Conservation (phyloP, 2,329 filamentous ascomycete genomes). For the Sordariomycetes sp. region DNA sequence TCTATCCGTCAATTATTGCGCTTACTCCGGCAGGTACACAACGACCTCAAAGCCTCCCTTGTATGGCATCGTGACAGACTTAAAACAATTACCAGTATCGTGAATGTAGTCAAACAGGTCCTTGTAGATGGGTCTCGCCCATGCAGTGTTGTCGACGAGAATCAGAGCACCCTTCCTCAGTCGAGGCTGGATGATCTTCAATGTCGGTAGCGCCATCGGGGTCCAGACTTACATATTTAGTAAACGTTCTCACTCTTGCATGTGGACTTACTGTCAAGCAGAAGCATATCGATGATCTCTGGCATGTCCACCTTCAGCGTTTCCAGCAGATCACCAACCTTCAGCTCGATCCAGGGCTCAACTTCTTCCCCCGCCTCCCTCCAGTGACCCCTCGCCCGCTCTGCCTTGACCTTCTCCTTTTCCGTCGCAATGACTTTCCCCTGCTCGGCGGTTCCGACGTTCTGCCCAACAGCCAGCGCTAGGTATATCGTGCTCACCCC, state of each 20-base stretch:
- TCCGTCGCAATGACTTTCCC: constrained; percentile 48
- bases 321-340: constrained; percentile 47
- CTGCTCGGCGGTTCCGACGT: constrained; percentile 17
- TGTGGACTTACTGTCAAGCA: constrained; percentile 49
- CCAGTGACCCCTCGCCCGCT: constrained; percentile 44
- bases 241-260: not conserved
- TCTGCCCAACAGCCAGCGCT: constrained; percentile 45
- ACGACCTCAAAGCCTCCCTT: constrained; percentile 19
- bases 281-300: constrained; percentile 42
- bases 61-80: constrained; percentile 22
- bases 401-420: constrained; percentile 45
- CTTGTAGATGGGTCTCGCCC: constrained; percentile 26
- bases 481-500: constrained; percentile 56
- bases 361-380: constrained; percentile 36
- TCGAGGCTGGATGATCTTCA: constrained; percentile 34
- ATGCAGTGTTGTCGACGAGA: constrained; percentile 37
- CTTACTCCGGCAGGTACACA: constrained; percentile 10
- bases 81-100: constrained; percentile 37
- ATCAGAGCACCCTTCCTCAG: constrained; percentile 37
- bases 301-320: constrained; percentile 37
- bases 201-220: constrained; percentile 39
- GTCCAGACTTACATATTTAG: constrained; percentile 40
- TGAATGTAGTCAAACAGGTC: constrained; percentile 38
- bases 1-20: no score
- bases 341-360: constrained; percentile 40